A percentile compares a stretch with the other conserved stretches of the same genome.
Evolutionary conservation across 2,329 filamentous ascomycete genomes (phyloP).

Genomic region (Plectosphaerella plurivora): DNA sequence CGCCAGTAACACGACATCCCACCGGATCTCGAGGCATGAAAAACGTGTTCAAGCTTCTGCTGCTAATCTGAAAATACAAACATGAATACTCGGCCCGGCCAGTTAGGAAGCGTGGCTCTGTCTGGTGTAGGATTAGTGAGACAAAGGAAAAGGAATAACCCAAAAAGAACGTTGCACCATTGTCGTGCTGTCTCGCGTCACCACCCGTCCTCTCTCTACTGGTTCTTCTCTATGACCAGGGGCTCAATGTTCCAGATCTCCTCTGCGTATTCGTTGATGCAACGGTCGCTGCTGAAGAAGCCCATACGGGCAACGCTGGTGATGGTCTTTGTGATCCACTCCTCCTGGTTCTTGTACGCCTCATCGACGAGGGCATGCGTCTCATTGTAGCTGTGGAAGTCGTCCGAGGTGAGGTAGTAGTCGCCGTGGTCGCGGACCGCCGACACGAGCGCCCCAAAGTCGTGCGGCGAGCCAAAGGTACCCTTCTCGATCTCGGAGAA

Average conservation of each 20-base stretch:
- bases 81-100: too few species aligned
- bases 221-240: slow-evolving; percentile 37
- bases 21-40: too few species aligned
- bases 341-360: slow-evolving; percentile 85
- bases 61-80: too few species aligned
- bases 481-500: slow-evolving; percentile 78
- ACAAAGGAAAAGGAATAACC: too few species aligned
- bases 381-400: slow-evolving; percentile 92
- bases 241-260: slow-evolving; percentile 97
- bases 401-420: slow-evolving; percentile 96
- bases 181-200: too few species aligned
- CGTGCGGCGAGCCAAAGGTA: slow-evolving; percentile 72
- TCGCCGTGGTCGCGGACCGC: slow-evolving; percentile 91
- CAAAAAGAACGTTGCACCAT: too few species aligned
- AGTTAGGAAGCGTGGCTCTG: too few species aligned
- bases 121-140: too few species aligned
- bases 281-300: slow-evolving; percentile 92
- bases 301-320: slow-evolving; percentile 89
- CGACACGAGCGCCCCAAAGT: slow-evolving; percentile 79
- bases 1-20: too few species aligned
- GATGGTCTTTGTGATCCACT: slow-evolving; percentile 90
- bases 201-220: slow-evolving; percentile 6
- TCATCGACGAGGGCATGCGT: slow-evolving; percentile 89
- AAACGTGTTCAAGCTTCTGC: too few species aligned
- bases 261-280: slow-evolving; percentile 96